Conservation (phyloP, 1,284 basidiomycete species). For the Pterula multifida region DNA sequence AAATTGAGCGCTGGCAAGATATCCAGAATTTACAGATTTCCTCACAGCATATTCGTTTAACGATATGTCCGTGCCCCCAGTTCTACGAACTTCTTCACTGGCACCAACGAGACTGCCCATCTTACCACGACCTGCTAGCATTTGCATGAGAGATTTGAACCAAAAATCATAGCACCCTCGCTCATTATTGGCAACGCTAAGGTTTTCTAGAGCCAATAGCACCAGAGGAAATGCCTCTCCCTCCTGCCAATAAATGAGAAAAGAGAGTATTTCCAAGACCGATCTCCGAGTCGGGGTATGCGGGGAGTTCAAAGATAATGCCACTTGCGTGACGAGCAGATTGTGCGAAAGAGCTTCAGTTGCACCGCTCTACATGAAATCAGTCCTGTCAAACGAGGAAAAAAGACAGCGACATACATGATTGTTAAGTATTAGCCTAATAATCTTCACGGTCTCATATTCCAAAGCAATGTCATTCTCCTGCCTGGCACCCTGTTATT, state of each 20-base stretch:
- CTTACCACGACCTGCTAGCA: conserved; percentile 77
- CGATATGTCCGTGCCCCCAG: conserved; percentile 49
- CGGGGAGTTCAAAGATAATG: conserved; percentile 77
- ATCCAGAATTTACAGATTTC: conserved; percentile 13
- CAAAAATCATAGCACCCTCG: conserved; percentile 71
- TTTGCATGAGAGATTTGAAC: conserved; percentile 77
- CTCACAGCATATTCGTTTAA: conserved; percentile 79
- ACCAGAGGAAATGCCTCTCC: conserved; percentile 42
- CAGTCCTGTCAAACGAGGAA: conserved; percentile 5
- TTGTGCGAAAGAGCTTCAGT: conserved; percentile 73
- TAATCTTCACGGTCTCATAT: conserved; percentile 83
- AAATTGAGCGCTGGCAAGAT: conserved; percentile 8
- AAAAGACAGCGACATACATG: conserved; percentile 26
- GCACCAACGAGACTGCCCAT: conserved; percentile 95
- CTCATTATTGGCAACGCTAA: conserved; percentile 58
- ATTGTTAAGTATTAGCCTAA: conserved; percentile 78
- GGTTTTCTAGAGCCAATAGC: conserved; percentile 48
- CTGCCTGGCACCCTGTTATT: conserved; percentile 28
- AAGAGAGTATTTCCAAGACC: conserved; percentile 68
- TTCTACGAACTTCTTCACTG: conserved; percentile 75
- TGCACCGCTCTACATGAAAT: conserved; percentile 46
- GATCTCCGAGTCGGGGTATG: conserved; percentile 74
- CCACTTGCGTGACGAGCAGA: conserved; percentile 72
- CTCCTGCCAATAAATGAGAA: conserved; percentile 51
- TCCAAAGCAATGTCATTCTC: conserved; percentile 68